These are phyloP conservation scores for Cryptosporidium parvum DNA, from an alignment of 169 alveolate species.

Conservation along the genomic window DNA sequence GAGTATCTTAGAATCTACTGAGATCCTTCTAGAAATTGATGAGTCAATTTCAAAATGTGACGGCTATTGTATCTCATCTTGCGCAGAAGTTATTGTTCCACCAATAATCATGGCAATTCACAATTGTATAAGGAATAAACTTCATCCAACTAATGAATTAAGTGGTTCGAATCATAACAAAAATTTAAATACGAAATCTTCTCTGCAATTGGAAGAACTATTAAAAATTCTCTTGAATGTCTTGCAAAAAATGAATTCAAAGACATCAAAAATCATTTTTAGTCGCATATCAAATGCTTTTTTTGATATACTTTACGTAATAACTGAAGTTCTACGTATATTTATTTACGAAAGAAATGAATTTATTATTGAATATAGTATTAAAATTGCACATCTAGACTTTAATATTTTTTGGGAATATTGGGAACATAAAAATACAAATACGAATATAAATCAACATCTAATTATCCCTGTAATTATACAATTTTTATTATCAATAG, in stretches of 20 bases:
- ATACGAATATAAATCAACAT: background rate
- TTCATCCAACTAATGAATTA: background rate
- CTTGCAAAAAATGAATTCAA: background rate
- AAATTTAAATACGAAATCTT: background rate
- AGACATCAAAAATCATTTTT: slow-evolving; percentile 7
- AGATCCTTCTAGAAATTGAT: slow-evolving; percentile 7
- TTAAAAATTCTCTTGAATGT: slow-evolving; percentile 18
- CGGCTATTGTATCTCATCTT: slow-evolving; percentile 24
- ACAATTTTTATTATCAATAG: slow-evolving; percentile 18
- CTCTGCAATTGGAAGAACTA: slow-evolving; percentile 15
- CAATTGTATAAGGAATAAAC: slow-evolving; percentile 18
- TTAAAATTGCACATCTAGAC: background rate
- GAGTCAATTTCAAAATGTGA: slow-evolving; percentile 29
- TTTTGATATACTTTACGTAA: slow-evolving; percentile 21
- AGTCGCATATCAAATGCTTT: slow-evolving; percentile 48
- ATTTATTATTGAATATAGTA: background rate
- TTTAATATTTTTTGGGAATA: slow-evolving; percentile 55
- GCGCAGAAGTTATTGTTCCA: slow-evolving; percentile 43
- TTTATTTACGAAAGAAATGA: slow-evolving; percentile 9
- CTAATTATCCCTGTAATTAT: slow-evolving; percentile 48
- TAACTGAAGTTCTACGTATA: background rate
- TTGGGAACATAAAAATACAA: slow-evolving; percentile 8
- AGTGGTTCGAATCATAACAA: background rate
- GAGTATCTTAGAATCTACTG: background rate
- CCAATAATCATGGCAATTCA: slow-evolving; percentile 58